Evolutionary conservation across 2,329 filamentous ascomycete species (phyloP).

Genomic region (Fusarium subtropicale): DNA sequence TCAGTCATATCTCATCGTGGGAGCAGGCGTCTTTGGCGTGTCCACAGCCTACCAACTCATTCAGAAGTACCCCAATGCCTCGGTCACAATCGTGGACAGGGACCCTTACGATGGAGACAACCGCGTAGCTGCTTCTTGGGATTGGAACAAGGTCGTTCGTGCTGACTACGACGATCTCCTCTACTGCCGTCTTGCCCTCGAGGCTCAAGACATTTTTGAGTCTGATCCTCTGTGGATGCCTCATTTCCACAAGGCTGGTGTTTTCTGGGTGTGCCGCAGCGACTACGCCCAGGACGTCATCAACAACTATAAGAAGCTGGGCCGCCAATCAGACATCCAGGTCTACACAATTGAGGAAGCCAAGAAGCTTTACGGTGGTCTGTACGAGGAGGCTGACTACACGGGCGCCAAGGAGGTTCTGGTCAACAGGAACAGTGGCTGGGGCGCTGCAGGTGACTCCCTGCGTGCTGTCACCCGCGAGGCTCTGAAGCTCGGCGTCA

Average conservation of each 20-base stretch:
- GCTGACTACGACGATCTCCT: slow-evolving; percentile 60
- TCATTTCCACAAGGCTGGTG: slow-evolving; percentile 70
- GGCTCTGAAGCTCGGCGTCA: slow-evolving; percentile 66
- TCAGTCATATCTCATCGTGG: slow-evolving; percentile 67
- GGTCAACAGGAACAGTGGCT: slow-evolving; percentile 71
- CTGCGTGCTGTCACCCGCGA: slow-evolving; percentile 65
- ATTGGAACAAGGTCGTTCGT: slow-evolving; percentile 53
- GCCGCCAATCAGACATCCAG: slow-evolving; percentile 54
- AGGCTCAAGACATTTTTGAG: slow-evolving; percentile 72
- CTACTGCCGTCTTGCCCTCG: slow-evolving; percentile 73
- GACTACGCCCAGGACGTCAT: slow-evolving; percentile 64
- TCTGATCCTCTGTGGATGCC: slow-evolving; percentile 66
- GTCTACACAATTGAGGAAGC: slow-evolving; percentile 60
- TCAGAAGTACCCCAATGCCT: slow-evolving; percentile 60
- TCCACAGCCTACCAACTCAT: slow-evolving; percentile 74
- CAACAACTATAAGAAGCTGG: slow-evolving; percentile 63
- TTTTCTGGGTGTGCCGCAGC: slow-evolving; percentile 66
- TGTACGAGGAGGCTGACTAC: slow-evolving; percentile 72
- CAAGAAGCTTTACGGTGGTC: slow-evolving; percentile 64
- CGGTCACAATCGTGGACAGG: slow-evolving; percentile 69
- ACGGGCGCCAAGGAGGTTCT: slow-evolving; percentile 68
- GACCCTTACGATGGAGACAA: slow-evolving; percentile 61
- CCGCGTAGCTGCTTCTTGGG: slow-evolving; percentile 72
- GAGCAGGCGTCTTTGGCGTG: slow-evolving; percentile 73
- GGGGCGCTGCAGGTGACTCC: slow-evolving; percentile 71